These are phyloP conservation scores for Annulohypoxylon nitens DNA, from an alignment of 495 filamentous ascomycete species.

Conservation along the genomic window DNA sequence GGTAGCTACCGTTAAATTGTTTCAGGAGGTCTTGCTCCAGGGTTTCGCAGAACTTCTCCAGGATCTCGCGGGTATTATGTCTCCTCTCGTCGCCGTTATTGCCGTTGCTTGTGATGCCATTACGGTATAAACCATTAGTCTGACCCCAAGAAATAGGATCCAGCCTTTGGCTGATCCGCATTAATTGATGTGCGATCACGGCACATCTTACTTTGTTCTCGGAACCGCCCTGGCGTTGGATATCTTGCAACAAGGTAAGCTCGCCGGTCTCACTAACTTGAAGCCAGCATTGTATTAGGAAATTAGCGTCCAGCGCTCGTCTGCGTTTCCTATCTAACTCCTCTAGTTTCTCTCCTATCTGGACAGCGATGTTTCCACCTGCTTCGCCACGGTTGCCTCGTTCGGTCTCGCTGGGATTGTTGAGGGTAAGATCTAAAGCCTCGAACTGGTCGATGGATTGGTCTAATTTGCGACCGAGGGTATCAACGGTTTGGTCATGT, in stretches of 20 bases:
- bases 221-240: constrained; percentile 79
- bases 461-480: constrained; percentile 86
- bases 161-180: constrained; percentile 87
- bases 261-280: constrained; percentile 90
- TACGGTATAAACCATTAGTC: constrained; percentile 64
- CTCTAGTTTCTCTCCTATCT: constrained; percentile 92
- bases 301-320: constrained; percentile 91
- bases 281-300: constrained; percentile 95
- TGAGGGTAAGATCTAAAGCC: constrained; percentile 83
- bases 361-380: constrained; percentile 88
- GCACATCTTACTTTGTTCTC: constrained; percentile 92
- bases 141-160: constrained; percentile 79
- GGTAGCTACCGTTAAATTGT: constrained; percentile 96
- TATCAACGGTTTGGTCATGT: constrained; percentile 88
- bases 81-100: constrained; percentile 55
- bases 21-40: constrained; percentile 95
- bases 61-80: constrained; percentile 84
- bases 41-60: constrained; percentile 96
- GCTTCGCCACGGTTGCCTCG: constrained; percentile 68
- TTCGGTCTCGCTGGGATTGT: constrained; percentile 60
- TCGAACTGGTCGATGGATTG: constrained; percentile 92
- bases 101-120: constrained; percentile 68
- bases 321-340: constrained; percentile 92
- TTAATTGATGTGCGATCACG: constrained; percentile 87
- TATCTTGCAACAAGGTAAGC: constrained; percentile 82